phyloP scores from a whole-genome alignment of 83 land plant genomes.

The Diphasiastrum complanatum region DNA sequence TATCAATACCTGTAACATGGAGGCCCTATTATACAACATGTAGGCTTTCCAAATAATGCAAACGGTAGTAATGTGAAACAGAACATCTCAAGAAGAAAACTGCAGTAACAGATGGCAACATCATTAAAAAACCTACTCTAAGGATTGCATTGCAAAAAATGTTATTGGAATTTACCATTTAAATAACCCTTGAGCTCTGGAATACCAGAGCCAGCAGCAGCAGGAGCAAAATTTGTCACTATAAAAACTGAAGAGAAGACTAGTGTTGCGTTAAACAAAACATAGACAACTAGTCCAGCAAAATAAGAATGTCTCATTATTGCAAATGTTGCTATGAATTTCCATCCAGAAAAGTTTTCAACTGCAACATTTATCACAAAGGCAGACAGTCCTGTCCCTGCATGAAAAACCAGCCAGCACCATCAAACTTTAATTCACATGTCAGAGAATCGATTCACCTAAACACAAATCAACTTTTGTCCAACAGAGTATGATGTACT shows the following conservation, averaged over 20 bases:
- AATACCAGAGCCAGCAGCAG: conserved; percentile 98
- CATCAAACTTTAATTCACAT: background rate
- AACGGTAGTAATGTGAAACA: too few species aligned
- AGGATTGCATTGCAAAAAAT: too few species aligned
- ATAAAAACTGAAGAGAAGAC: conserved; percentile 89
- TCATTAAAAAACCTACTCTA: conserved; percentile 4
- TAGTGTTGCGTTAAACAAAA: conserved; percentile 57
- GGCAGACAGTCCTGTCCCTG: conserved; percentile 95
- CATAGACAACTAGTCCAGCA: conserved; percentile 74
- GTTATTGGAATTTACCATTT: conserved; percentile 71
- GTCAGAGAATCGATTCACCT: too few species aligned
- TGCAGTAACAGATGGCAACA: conserved; percentile 1
- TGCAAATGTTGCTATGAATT: conserved; percentile 72
- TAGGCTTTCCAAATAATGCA: too few species aligned
- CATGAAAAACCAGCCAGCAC: conserved; percentile 4
- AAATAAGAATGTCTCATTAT: conserved; percentile 76
- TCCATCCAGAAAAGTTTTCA: conserved; percentile 98
- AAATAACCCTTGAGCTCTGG: conserved; percentile 98
- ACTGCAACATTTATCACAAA: conserved; percentile 92
- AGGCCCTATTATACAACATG: background rate
- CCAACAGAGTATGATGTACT: too few species aligned
- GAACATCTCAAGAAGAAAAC: too few species aligned
- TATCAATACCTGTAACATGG: conserved; percentile 66
- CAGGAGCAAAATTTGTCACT: conserved; percentile 90
- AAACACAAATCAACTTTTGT: too few species aligned